phyloP scores from a whole-genome alignment of 345 rosid species.

The Noccaea bulbosa region DNA sequence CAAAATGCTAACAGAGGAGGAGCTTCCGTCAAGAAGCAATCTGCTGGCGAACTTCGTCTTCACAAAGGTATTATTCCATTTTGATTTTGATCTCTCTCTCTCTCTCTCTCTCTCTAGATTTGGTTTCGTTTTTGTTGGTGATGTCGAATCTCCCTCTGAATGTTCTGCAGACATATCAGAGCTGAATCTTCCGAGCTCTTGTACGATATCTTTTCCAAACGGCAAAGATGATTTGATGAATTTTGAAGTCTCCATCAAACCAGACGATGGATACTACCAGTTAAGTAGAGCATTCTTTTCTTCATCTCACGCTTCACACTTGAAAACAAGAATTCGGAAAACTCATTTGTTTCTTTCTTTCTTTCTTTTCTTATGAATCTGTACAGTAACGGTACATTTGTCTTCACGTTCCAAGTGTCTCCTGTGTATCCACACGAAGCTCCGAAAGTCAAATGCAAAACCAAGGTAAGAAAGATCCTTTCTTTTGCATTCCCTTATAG shows the following conservation, averaged over 20 bases:
- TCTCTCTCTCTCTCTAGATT: background rate
- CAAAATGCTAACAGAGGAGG: slow-evolving; percentile 62
- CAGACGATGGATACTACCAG: slow-evolving; percentile 88
- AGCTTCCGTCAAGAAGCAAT: slow-evolving; percentile 65
- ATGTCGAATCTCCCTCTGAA: background rate
- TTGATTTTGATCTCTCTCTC: too few species aligned
- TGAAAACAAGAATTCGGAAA: background rate
- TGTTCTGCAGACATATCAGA: slow-evolving; percentile 64
- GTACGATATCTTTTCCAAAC: slow-evolving; percentile 68
- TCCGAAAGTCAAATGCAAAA: slow-evolving; percentile 98
- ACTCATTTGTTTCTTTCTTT: slow-evolving; percentile 21
- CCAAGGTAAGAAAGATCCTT: slow-evolving; percentile 60
- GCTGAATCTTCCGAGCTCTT: slow-evolving; percentile 74
- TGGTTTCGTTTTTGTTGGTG: background rate
- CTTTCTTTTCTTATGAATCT: background rate
- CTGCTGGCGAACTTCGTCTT: slow-evolving; percentile 88
- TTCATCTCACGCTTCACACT: background rate
- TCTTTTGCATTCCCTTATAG: background rate
- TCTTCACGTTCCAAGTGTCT: slow-evolving; percentile 88
- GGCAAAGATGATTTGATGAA: slow-evolving; percentile 88
- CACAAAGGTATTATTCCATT: slow-evolving; percentile 59
- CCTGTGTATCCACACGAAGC: slow-evolving; percentile 93
- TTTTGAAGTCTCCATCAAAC: slow-evolving; percentile 77
- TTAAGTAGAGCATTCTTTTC: slow-evolving; percentile 45
- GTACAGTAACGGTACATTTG: slow-evolving; percentile 76